Base-by-base conservation (phyloP, 169 alveolate genomes). In the Theileria annulata region DNA sequence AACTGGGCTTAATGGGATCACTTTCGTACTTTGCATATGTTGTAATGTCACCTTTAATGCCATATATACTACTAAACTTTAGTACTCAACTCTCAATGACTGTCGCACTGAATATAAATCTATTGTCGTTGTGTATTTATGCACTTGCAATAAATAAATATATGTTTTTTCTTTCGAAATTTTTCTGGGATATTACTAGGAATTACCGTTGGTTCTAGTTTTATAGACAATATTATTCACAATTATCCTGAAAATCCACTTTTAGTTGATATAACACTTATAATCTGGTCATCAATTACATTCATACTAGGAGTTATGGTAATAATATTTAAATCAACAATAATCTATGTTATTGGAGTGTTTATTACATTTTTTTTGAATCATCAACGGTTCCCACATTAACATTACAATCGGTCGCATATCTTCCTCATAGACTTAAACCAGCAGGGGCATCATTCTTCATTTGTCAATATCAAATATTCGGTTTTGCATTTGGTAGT, bases 131-230 rank as follows among this genome's bases (percentile, higher is more conserved):
- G 51, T 1, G 6, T 42, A 8, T 42, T 42, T 42, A 42, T 42
- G 87, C 93, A 4, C 68, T 80, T 23, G 88, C 96, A 5, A 59
- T 71, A 56, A 80, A 88, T 64, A 79, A 88, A 48, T 71, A 63
- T 5, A 72, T 91, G 78, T 90, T 95, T 80, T 96, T 90, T 79
- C 19, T 87, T 27, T 81, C 90, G 70, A 87, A 98, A 70, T 94
- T 96, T 75, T 75, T 80, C 92, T 58, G 99, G 99, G n/a, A n/a
- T n/a, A n/a, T n/a, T n/a, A n/a, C n/a, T 85, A 0, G 97, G 97
- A 12, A 94, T 94, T 13, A 66, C 92, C 82, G 86, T 82, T 15
- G 97, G 97, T 21, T 94, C 96, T 2, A 86, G 85, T 28, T 56
- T 94, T 25, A 88, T 94, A 63, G 97, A 94, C 83, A 74, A 60